Percentiles rank a stretch among this genome's conserved stretches.
These are phyloP conservation scores for Fusarium vanettenii DNA, from an alignment of 2,329 filamentous ascomycete genomes.

Conservation along the genomic window DNA sequence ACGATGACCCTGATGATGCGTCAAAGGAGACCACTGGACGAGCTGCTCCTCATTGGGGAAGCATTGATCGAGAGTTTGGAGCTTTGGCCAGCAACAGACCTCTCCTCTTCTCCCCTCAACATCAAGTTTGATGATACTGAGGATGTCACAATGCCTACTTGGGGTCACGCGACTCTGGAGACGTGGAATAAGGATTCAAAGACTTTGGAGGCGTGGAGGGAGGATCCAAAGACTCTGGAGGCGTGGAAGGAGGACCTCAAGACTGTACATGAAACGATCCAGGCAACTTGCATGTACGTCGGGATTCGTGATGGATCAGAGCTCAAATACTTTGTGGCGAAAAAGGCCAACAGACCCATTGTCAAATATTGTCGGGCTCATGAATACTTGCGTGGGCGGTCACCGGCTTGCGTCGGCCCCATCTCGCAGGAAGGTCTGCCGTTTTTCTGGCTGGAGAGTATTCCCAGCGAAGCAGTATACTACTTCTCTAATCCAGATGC, in stretches of 20 bases:
- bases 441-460: neutral
- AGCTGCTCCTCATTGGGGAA: neutral
- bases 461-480: neutral
- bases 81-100: neutral
- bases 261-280: neutral
- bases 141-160: neutral
- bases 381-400: neutral
- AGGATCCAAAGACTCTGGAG: too few relatives aligned
- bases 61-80: neutral
- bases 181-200: neutral
- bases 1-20: neutral
- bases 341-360: neutral
- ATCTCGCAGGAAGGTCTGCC: too few relatives aligned
- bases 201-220: too few relatives aligned
- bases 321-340: neutral
- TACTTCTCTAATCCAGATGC: neutral
- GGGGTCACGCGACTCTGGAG: neutral
- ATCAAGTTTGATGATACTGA: neutral
- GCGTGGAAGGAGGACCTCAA: too few relatives aligned
- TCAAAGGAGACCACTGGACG: neutral
- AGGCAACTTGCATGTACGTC: neutral
- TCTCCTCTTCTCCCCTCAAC: neutral
- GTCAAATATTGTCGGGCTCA: neutral
- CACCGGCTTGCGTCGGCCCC: too few relatives aligned
- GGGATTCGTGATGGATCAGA: neutral